Evolutionary conservation across 495 filamentous ascomycete species (phyloP).

Genomic region (Lentithecium fluviatile): DNA sequence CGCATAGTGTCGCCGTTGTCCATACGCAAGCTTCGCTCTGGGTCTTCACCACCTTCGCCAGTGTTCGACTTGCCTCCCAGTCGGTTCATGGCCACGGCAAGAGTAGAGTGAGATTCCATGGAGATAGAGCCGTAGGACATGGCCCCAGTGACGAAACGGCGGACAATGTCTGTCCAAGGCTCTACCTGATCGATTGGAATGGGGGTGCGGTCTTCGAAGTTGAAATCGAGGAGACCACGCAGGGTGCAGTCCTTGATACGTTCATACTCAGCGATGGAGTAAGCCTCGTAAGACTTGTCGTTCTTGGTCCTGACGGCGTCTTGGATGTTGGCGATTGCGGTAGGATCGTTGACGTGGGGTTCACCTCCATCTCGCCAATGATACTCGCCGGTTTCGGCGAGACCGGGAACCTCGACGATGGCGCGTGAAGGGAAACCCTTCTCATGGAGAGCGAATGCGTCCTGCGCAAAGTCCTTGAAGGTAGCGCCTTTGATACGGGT

Average conservation of each 20-base stretch:
- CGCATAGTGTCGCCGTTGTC: constrained; percentile 98
- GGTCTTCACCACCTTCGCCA: constrained; percentile 96
- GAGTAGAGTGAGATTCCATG: constrained; percentile 97
- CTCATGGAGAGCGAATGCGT: constrained; percentile 96
- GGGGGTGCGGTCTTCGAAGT: constrained; percentile 82
- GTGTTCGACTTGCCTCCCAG: constrained; percentile 99
- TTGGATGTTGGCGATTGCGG: constrained; percentile 95
- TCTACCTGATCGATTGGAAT: constrained; percentile 98
- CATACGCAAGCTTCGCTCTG: constrained; percentile 81
- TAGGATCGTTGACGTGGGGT: constrained; percentile 95
- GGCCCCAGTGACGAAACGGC: constrained; percentile 96
- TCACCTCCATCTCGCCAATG: constrained; percentile 99
- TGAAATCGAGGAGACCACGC: constrained; percentile 94
- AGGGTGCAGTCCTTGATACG: constrained; percentile 98
- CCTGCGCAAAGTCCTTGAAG: constrained; percentile 92
- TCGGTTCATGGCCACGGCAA: constrained; percentile 97
- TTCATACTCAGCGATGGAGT: constrained; percentile 91
- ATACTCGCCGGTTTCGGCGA: constrained; percentile 95
- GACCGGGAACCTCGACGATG: constrained; percentile 76
- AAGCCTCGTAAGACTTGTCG: constrained; percentile 99
- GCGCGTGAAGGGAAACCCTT: constrained; percentile 84
- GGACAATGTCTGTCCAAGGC: constrained; percentile 98
- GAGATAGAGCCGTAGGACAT: constrained; percentile 99
- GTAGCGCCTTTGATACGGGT: constrained; percentile 95
- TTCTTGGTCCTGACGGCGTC: constrained; percentile 98